phyloP scores from a whole-genome alignment of 1,284 basidiomycete species.

The Serendipita sp. region DNA sequence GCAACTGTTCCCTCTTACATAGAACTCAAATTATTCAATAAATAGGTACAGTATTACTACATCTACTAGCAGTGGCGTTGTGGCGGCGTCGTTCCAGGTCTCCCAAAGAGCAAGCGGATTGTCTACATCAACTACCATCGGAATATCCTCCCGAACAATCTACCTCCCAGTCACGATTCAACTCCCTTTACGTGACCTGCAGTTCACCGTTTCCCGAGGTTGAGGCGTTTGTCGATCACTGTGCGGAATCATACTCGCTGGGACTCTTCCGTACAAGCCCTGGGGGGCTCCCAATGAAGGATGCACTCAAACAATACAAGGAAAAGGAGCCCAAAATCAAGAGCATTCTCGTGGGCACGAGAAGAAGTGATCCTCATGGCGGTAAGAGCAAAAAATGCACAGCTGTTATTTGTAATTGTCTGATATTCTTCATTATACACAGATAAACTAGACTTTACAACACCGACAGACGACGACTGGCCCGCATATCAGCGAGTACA shows the following conservation, averaged over 20 bases:
- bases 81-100: constrained; percentile 24
- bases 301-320: constrained; percentile 68
- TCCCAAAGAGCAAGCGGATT: neutral
- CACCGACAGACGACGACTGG: constrained; percentile 80
- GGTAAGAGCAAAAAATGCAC: constrained; percentile 34
- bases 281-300: constrained; percentile 69
- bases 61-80: constrained; percentile 69
- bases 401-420: too few species aligned
- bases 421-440: too few species aligned
- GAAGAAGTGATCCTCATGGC: constrained; percentile 83
- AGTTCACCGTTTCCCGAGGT: constrained; percentile 76
- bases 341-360: constrained; percentile 81
- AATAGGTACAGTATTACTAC: constrained; percentile 83
- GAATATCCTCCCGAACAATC: constrained; percentile 16
- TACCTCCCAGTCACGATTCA: constrained; percentile 36
- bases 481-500: constrained; percentile 83
- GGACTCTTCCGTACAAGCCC: constrained; percentile 54
- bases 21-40: neutral
- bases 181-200: constrained; percentile 79
- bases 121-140: constrained; percentile 13
- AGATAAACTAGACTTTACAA: constrained; percentile 47
- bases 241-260: constrained; percentile 57
- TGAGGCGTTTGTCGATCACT: constrained; percentile 69
- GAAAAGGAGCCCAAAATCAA: constrained; percentile 44
- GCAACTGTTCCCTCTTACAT: neutral